Conservation (phyloP, 179 eudicot species). For the Beta macrorhiza region DNA sequence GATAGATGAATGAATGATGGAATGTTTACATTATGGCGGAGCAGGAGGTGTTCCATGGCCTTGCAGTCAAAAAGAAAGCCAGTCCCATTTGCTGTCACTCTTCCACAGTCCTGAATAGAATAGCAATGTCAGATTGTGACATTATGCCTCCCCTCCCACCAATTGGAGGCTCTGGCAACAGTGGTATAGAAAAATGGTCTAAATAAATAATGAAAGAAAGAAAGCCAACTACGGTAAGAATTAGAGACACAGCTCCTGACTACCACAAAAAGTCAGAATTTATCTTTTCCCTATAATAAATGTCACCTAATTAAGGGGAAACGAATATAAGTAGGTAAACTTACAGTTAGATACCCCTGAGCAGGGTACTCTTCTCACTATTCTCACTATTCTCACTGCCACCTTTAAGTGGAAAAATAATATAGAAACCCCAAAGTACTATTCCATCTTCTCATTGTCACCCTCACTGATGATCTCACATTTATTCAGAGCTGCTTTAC, state of each 20-base stretch:
- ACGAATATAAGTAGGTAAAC: neutral
- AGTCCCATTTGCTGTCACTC: slow-evolving; percentile 58
- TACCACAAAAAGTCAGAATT: neutral
- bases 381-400: neutral
- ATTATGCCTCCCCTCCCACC: slow-evolving; percentile 17
- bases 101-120: slow-evolving; percentile 70
- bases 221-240: neutral
- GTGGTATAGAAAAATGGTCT: neutral
- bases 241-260: neutral
- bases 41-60: slow-evolving; percentile 74
- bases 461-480: neutral
- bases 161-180: neutral
- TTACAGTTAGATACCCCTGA: neutral
- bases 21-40: slow-evolving; percentile 75
- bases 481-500: neutral
- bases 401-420: neutral
- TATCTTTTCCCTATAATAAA: neutral
- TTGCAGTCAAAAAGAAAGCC: slow-evolving; percentile 55
- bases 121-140: neutral
- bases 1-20: slow-evolving; percentile 1
- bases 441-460: neutral
- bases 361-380: too few species aligned
- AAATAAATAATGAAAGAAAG: neutral
- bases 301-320: neutral
- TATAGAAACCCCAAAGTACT: neutral